phyloP scores from a whole-genome alignment of 495 filamentous ascomycete species.

The Penicillium nucicola region DNA sequence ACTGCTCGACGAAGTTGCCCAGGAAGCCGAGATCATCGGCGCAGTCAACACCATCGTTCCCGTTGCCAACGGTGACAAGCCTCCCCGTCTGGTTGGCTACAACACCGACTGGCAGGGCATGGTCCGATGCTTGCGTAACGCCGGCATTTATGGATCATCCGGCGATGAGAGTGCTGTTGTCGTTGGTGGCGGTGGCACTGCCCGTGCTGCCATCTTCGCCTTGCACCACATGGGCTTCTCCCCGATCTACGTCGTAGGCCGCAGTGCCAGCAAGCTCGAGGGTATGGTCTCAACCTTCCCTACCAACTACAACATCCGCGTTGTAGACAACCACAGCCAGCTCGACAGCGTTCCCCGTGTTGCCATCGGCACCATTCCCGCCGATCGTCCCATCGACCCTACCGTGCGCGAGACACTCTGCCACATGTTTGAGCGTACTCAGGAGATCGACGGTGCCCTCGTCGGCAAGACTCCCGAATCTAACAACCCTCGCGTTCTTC shows the following conservation, averaged over 20 bases:
- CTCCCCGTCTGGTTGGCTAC: conserved; percentile 66
- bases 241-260: conserved; percentile 84
- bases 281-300: conserved; percentile 72
- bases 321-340: conserved; percentile 52
- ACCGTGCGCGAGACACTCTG: conserved; percentile 66
- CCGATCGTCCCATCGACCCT: conserved; percentile 77
- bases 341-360: conserved; percentile 58
- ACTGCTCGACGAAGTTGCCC: conserved; percentile 72
- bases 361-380: conserved; percentile 88
- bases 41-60: conserved; percentile 94
- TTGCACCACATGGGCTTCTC: conserved; percentile 78
- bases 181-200: conserved; percentile 87
- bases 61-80: conserved; percentile 26
- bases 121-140: conserved; percentile 71
- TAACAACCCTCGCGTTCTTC: conserved; percentile 54
- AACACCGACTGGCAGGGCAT: conserved; percentile 99
- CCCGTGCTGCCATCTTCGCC: conserved; percentile 86
- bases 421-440: conserved; percentile 55
- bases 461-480: conserved; percentile 23
- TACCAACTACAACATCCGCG: conserved; percentile 65
- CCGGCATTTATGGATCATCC: conserved; percentile 53
- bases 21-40: conserved; percentile 79
- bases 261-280: conserved; percentile 66
- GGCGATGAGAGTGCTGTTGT: conserved; percentile 51
- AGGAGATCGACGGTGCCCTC: conserved; percentile 31